phyloP scores from a whole-genome alignment of 306 rosid species.

The Quercus variabilis region DNA sequence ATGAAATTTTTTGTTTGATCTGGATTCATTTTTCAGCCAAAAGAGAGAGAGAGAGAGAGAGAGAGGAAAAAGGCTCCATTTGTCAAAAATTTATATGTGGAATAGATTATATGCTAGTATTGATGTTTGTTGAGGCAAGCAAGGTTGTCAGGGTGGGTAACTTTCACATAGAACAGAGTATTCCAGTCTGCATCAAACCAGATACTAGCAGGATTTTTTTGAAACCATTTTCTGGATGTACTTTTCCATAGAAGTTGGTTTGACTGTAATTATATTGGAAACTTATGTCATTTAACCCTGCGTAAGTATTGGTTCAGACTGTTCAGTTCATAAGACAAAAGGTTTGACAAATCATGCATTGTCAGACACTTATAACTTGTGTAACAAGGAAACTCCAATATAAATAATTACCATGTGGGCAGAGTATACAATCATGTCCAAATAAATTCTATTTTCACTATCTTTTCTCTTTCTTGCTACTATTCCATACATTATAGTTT shows the following conservation, averaged over 20 bases:
- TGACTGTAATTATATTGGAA: neutral
- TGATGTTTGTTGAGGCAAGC: neutral
- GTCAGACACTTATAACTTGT: neutral
- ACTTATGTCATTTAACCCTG: neutral
- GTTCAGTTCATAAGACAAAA: neutral
- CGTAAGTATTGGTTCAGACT: neutral
- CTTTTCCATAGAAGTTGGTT: neutral
- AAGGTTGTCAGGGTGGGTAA: neutral
- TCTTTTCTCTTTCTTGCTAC: slow-evolving; percentile 11
- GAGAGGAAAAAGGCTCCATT: neutral
- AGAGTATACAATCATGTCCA: neutral
- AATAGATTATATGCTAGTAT: too few species aligned
- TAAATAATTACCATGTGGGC: neutral
- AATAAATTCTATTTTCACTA: neutral
- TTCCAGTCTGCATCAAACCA: neutral
- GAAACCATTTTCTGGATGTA: neutral
- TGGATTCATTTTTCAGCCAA: neutral
- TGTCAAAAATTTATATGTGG: neutral
- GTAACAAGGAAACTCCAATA: neutral
- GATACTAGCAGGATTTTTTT: neutral
- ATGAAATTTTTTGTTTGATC: neutral
- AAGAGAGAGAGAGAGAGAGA: neutral
- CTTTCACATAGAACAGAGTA: neutral
- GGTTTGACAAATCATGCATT: neutral
- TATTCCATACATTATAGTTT: neutral